Evolutionary conservation across 495 filamentous ascomycete genomes (phyloP), one percentile per base, ranked within the genome.

Genomic region (Penicillium diatomitis): DNA sequence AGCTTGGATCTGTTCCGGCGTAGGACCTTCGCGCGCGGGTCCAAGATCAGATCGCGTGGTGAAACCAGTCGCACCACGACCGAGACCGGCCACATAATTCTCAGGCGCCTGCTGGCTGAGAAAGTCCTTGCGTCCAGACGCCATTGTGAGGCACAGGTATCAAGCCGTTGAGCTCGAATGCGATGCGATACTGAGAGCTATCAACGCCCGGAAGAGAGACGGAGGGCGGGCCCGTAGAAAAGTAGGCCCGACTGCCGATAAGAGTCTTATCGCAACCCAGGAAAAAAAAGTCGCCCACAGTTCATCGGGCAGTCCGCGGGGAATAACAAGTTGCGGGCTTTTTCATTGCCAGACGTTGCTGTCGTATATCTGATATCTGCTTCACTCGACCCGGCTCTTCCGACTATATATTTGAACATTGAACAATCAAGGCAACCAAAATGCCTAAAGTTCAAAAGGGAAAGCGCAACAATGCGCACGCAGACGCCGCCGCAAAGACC

Each of bases 81-180:
- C 92, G 51, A 99, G 81, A 77, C 92, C 92, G 38, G 92, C 92
- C 38, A 99, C 94, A 58, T 99, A 99, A 70, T 97, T 99, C 59
- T 96, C 92, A 28, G 92, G 92, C 49, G 92, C 92, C 32, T 81
- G 82, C 67, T 95, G 88, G 65, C 78, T 86, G 33, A 98, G 72
- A 57, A 97, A 99, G 67, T 96, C 90, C 62, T 90, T 87, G 70
- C 87, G 81, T 46, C 75, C 77, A 48, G 84, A 82, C 62, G 80
- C 77, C 85, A 88, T 88, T 34, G 51, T 74, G 58, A 12, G 54
- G 32, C 50, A 49, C 46, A 38, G 34, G 44, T 20, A 50, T 36
- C 50, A 46, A 46, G 44, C 33, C 29, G 27, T 46, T 5, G 30
- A 46, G 32, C 44, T 46, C 31, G 32, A 35, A 34, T 32, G 37